These are phyloP conservation scores for Acacia acuminata DNA, from an alignment of 306 rosid species.

Conservation along the genomic window DNA sequence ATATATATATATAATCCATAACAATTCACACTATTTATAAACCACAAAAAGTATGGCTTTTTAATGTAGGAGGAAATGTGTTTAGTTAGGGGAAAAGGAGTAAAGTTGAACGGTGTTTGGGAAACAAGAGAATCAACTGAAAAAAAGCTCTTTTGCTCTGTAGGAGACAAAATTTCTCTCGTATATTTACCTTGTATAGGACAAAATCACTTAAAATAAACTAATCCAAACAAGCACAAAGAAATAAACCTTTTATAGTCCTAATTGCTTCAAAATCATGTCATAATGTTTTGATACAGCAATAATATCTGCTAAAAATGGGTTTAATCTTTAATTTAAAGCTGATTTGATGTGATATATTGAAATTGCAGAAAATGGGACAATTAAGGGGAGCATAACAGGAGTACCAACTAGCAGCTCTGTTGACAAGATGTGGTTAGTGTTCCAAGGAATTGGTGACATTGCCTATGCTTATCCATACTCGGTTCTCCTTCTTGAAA, in stretches of 20 bases:
- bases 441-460: constrained; percentile 83
- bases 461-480: constrained; percentile 90
- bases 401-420: constrained; percentile 64
- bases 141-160: no score
- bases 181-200: no score
- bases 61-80: not conserved
- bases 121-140: no score
- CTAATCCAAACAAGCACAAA: not conserved
- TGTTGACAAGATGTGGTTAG: constrained; percentile 63
- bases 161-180: no score
- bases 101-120: no score
- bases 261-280: not conserved
- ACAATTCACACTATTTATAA: not conserved
- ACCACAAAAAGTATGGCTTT: not conserved
- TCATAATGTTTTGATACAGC: not conserved
- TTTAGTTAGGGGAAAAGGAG: not conserved
- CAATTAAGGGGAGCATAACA: constrained; percentile 64
- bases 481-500: constrained; percentile 70
- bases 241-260: constrained; percentile 2
- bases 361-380: constrained; percentile 63
- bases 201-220: no score
- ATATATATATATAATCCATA: not conserved
- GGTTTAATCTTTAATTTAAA: not conserved
- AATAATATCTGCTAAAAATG: not conserved
- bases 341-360: not conserved